These are phyloP conservation scores for Hypoxylon subgilvum DNA, from an alignment of 495 filamentous ascomycete species.

Conservation along the genomic window DNA sequence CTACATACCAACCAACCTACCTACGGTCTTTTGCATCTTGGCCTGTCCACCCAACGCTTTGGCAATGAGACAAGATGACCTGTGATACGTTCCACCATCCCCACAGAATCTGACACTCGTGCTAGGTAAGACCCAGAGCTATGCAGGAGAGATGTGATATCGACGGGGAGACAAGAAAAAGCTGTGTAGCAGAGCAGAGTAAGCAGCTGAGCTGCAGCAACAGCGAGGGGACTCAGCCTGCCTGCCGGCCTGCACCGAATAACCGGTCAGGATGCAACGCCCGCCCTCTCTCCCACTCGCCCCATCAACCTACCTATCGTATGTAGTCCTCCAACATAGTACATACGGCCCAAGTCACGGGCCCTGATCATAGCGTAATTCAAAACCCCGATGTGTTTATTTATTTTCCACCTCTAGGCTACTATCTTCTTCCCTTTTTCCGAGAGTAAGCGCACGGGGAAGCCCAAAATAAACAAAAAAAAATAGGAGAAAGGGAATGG, in stretches of 20 bases:
- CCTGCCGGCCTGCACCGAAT: neutral
- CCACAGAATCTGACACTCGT: constrained; percentile 38
- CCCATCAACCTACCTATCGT: neutral
- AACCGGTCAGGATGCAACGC: constrained; percentile 8
- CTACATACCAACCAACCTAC: neutral
- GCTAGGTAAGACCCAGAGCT: constrained; percentile 17
- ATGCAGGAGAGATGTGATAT: constrained; percentile 32
- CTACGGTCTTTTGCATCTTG: constrained; percentile 1
- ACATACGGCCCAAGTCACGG: neutral
- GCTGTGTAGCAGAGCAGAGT: constrained; percentile 23
- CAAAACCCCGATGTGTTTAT: neutral
- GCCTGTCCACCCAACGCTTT: constrained; percentile 7
- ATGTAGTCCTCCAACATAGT: constrained; percentile 4
- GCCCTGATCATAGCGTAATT: neutral
- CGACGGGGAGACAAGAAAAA: constrained; percentile 9
- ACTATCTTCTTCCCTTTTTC: constrained; percentile 1
- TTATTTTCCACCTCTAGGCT: neutral
- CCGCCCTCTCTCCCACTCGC: neutral
- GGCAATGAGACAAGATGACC: constrained; percentile 12
- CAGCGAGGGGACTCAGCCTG: constrained; percentile 13
- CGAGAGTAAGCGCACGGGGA: constrained; percentile 33
- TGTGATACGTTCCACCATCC: constrained; percentile 37
- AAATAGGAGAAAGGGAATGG: constrained; percentile 21
- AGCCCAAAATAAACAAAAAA: too few species aligned
- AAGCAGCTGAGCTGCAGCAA: constrained; percentile 32